A percentile compares a stretch with the other conserved stretches of the same genome.
Conservation (phyloP, 2,329 filamentous ascomycete genomes). For the Massarina eburnea region DNA sequence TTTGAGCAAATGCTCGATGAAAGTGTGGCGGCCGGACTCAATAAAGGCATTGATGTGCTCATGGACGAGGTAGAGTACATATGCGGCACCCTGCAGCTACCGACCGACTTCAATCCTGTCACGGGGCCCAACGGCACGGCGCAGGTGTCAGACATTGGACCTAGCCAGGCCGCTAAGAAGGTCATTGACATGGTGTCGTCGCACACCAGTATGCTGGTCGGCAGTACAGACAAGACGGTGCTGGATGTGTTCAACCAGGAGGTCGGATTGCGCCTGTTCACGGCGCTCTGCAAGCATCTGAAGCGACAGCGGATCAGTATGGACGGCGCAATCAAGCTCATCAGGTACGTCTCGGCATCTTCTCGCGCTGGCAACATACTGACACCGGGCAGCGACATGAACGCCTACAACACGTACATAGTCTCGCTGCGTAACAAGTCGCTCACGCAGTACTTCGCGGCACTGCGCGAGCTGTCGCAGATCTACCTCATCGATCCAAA, state of each 20-base stretch:
- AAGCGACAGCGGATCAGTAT: slow-evolving; percentile 93
- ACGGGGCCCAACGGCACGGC: slow-evolving; percentile 37
- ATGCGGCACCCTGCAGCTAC: slow-evolving; percentile 80
- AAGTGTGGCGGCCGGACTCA: slow-evolving; percentile 89
- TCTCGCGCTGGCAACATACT: slow-evolving; percentile 10
- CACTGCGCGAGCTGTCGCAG: slow-evolving; percentile 87
- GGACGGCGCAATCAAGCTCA: slow-evolving; percentile 86
- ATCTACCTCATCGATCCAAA: slow-evolving; percentile 88
- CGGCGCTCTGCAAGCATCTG: slow-evolving; percentile 91
- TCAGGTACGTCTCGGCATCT: slow-evolving; percentile 59
- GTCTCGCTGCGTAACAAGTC: slow-evolving; percentile 79
- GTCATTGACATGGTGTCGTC: slow-evolving; percentile 84
- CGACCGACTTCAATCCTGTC: slow-evolving; percentile 86
- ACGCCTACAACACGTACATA: slow-evolving; percentile 86
- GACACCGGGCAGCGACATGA: slow-evolving; percentile 72
- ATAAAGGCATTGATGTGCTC: slow-evolving; percentile 96
- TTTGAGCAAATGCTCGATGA: slow-evolving; percentile 99
- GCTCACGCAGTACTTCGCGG: slow-evolving; percentile 85
- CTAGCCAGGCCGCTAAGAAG: slow-evolving; percentile 75
- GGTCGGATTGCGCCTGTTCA: slow-evolving; percentile 89
- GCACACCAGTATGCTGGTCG: slow-evolving; percentile 89
- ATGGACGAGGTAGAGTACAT: slow-evolving; percentile 99
- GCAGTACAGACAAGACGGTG: slow-evolving; percentile 96
- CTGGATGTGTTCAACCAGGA: slow-evolving; percentile 98
- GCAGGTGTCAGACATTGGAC: slow-evolving; percentile 62